A percentile compares a stretch with the other conserved stretches of the same genome.
Evolutionary conservation across 2,329 filamentous ascomycete genomes (phyloP).

Genomic region (Fusarium azukiicola): DNA sequence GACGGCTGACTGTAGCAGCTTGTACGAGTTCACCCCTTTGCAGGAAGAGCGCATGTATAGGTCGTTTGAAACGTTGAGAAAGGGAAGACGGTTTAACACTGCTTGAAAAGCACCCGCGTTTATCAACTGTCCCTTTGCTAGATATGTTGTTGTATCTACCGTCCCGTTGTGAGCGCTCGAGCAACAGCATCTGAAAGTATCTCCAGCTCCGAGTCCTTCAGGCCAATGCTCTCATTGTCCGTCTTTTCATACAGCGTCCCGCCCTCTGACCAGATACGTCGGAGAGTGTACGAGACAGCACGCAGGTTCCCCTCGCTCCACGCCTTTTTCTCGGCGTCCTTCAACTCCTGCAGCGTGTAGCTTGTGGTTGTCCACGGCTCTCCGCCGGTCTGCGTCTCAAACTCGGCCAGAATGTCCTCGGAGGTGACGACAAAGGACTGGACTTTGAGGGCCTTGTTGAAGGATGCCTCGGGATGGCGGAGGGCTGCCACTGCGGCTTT

Average conservation of each 20-base stretch:
- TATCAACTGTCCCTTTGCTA: not conserved
- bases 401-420: constrained; percentile 81
- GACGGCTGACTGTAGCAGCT: not conserved
- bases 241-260: constrained; percentile 85
- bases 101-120: not conserved
- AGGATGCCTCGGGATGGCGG: constrained; percentile 73
- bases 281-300: constrained; percentile 79
- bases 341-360: constrained; percentile 72
- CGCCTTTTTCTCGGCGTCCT: constrained; percentile 76
- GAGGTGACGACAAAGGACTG: constrained; percentile 86
- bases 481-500: constrained; percentile 82
- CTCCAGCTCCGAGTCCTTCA: constrained; percentile 72
- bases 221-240: constrained; percentile 81
- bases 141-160: constrained; percentile 11
- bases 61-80: constrained; percentile 5
- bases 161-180: constrained; percentile 44
- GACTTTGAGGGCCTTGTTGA: constrained; percentile 80
- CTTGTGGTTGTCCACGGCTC: constrained; percentile 65
- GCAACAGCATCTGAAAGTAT: constrained; percentile 64
- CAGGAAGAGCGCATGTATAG: constrained; percentile 63
- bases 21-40: constrained; percentile 49
- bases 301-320: constrained; percentile 75
- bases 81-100: not conserved
- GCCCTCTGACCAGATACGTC: constrained; percentile 87
- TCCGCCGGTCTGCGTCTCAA: constrained; percentile 81